These are phyloP conservation scores for Lactarius trivialis DNA, from an alignment of 768 basidiomycete genomes.

Conservation along the genomic window DNA sequence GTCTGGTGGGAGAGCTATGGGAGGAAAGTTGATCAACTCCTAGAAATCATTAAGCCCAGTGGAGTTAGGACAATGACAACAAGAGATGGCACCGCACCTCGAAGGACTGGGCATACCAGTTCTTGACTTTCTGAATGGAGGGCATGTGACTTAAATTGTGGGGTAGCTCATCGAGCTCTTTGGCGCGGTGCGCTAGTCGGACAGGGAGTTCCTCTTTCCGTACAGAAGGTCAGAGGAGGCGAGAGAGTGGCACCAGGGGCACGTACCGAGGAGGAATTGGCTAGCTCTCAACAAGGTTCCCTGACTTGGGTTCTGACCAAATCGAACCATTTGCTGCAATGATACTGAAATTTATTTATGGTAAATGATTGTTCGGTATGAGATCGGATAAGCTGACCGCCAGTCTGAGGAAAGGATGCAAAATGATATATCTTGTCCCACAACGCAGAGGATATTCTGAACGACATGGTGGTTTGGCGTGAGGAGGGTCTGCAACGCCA, in stretches of 20 bases:
- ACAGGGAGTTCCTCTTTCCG: constrained; percentile 87
- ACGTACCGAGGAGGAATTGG: constrained; percentile 75
- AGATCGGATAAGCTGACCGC: constrained; percentile 44
- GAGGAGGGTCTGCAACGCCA: neutral
- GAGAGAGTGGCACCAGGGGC: neutral
- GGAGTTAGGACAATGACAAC: neutral
- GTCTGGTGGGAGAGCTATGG: constrained; percentile 59
- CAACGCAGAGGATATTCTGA: constrained; percentile 68
- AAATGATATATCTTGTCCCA: constrained; percentile 93
- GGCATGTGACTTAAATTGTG: constrained; percentile 89
- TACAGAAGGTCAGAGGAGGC: neutral
- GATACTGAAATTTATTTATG: constrained; percentile 52
- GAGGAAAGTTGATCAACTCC: constrained; percentile 87
- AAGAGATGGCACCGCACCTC: constrained; percentile 52
- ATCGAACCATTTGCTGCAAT: constrained; percentile 95
- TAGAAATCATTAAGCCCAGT: constrained; percentile 29
- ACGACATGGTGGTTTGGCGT: constrained; percentile 35
- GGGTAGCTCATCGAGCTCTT: constrained; percentile 91
- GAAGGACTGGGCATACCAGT: constrained; percentile 99
- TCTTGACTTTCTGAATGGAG: constrained; percentile 88
- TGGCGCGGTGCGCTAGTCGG: constrained; percentile 89
- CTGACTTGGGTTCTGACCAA: constrained; percentile 93
- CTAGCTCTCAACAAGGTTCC: constrained; percentile 90
- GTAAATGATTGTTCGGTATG: constrained; percentile 7
- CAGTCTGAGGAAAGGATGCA: constrained; percentile 88